Base-by-base conservation (phyloP, 2,329 filamentous ascomycete genomes). In the Colletotrichum brevisporum region DNA sequence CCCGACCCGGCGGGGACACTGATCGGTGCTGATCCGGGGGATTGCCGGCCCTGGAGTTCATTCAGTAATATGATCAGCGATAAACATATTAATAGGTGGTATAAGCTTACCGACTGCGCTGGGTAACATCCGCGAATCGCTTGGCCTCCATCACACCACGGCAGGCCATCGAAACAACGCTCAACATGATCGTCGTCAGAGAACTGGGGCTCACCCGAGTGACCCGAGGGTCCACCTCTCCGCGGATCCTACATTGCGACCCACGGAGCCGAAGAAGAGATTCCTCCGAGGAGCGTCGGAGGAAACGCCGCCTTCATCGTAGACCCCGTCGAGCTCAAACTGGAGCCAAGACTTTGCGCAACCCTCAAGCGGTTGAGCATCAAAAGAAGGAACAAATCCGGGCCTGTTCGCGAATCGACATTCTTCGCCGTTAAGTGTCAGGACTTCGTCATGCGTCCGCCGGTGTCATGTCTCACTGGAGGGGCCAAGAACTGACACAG, bases 91-190 rank as follows among this genome's bases (percentile, higher is more conserved):
- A 18, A 3, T 13, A 18, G 4, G 43, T 6, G 13, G 36, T 15
- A 51, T 57, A 63, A 52, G 45, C 43, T 36, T n/a, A 41, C 45
- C n/a, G 36, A 15, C 31, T 36, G 10, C 5, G 15, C 13, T 9
- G 26, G 39, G n/a, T n/a, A 1, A 16, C 2, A 21, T 10, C 13
- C 15, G 9, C 55, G 36, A 39, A 57, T 15, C 9, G 21, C 27
- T 13, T 18, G 31, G 31, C 8, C 31, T 8, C 31, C 50, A 27
- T 24, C 6, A 26, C 31, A 3, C 27, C 45, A 13, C 10, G 26
- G 26, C 6, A 36, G 52, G 43, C 43, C 52, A 39, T 57, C 64
- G 59, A 57, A 67, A 67, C 59, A 45, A 55, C 52, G 15, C 18
- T 9, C 21, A 15, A 63, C 45, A 21, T 57, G 39, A 57, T 48